Conservation (phyloP, 2,329 filamentous ascomycete species). For the Pseudocercospora eumusae region DNA sequence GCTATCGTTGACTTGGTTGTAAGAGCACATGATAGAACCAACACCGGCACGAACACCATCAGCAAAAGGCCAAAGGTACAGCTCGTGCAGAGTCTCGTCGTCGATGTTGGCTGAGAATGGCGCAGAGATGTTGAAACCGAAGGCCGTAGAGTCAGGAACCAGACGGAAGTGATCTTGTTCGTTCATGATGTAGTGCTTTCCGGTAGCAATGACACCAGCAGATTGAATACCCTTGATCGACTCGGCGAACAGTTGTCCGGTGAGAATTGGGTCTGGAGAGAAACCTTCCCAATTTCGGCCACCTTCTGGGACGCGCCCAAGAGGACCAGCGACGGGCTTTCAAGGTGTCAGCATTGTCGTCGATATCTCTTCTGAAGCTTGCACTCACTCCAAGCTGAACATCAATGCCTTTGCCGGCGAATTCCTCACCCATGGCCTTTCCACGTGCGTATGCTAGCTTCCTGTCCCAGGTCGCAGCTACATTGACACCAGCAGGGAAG, state of each 20-base stretch:
- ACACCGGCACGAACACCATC: slow-evolving; percentile 77
- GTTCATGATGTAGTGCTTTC: slow-evolving; percentile 59
- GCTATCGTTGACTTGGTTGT: slow-evolving; percentile 70
- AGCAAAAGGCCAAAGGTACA: slow-evolving; percentile 86
- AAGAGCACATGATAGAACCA: slow-evolving; percentile 76
- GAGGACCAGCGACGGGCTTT: slow-evolving; percentile 63
- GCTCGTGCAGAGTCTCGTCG: slow-evolving; percentile 71
- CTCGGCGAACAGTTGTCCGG: slow-evolving; percentile 39
- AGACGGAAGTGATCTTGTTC: slow-evolving; percentile 51
- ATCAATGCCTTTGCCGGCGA: slow-evolving; percentile 54
- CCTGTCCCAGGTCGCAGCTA: slow-evolving; percentile 49
- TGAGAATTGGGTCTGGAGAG: slow-evolving; percentile 66
- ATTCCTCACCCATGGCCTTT: slow-evolving; percentile 37
- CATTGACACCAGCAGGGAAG: slow-evolving; percentile 46
- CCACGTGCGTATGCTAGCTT: slow-evolving; percentile 39
- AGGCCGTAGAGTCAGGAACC: slow-evolving; percentile 35
- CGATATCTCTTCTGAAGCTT: background rate
- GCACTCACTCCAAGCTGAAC: slow-evolving; percentile 59
- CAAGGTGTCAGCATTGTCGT: background rate
- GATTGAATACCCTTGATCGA: slow-evolving; percentile 38
- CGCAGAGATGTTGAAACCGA: slow-evolving; percentile 50
- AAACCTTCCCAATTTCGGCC: slow-evolving; percentile 57
- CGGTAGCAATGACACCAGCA: slow-evolving; percentile 50
- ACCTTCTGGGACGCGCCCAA: slow-evolving; percentile 33
- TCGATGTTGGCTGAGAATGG: slow-evolving; percentile 69